Evolutionary conservation across 2,329 filamentous ascomycete genomes (phyloP).

Genomic region (Thelonectria rubi): DNA sequence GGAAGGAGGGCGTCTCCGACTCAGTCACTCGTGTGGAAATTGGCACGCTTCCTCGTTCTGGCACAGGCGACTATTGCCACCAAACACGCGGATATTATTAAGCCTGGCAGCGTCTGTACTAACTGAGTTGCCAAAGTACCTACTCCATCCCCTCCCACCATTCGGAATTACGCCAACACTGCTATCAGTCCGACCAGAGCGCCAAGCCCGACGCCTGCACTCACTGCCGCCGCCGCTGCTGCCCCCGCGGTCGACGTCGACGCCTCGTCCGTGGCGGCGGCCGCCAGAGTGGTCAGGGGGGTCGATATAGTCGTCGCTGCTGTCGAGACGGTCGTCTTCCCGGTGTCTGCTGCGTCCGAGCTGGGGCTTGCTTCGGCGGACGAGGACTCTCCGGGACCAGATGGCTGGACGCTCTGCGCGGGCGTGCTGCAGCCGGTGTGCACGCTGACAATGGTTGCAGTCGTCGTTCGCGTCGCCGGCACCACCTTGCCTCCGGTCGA

Average conservation of each 20-base stretch:
- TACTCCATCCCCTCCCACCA: no score
- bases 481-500: conserved; percentile 35
- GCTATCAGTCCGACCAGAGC: conserved; percentile 38
- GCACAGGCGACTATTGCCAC: conserved; percentile 13
- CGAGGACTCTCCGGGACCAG: background rate
- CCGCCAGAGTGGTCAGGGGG: background rate
- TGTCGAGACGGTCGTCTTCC: background rate
- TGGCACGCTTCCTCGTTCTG: conserved; percentile 16
- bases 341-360: background rate
- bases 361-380: background rate
- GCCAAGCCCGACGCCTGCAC: conserved; percentile 36
- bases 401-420: background rate
- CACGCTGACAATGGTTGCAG: conserved; percentile 34
- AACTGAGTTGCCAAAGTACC: conserved; percentile 1
- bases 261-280: conserved; percentile 18
- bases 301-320: background rate
- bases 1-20: background rate
- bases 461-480: conserved; percentile 33
- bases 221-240: conserved; percentile 22
- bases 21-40: conserved; percentile 23
- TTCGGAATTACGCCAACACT: conserved; percentile 32
- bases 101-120: conserved; percentile 5
- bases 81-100: conserved; percentile 20
- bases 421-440: conserved; percentile 25
- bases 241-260: conserved; percentile 38